phyloP scores from a whole-genome alignment of 495 filamentous ascomycete genomes.

The Pseudevernia furfuracea region DNA sequence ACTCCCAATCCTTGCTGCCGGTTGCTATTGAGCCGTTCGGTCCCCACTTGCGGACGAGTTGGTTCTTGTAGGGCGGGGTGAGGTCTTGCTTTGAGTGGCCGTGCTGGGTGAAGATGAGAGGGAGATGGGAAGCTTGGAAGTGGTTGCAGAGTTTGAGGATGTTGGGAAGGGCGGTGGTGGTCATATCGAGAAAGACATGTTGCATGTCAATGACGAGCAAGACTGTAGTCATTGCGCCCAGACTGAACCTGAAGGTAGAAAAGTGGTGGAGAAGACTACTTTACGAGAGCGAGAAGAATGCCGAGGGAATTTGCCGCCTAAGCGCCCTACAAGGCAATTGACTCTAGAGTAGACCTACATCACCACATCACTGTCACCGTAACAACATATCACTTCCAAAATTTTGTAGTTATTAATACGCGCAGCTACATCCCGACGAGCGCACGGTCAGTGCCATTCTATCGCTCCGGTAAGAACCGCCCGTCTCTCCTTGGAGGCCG shows the following conservation, averaged over 20 bases:
- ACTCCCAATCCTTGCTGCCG: constrained; percentile 29
- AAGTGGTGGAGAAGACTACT: no score
- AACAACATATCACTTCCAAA: no score
- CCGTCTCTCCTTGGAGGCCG: no score
- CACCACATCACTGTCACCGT: no score
- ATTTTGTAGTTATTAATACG: no score
- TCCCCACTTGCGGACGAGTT: constrained; percentile 39
- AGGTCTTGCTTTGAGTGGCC: constrained; percentile 35
- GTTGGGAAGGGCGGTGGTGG: constrained; percentile 29
- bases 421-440: no score
- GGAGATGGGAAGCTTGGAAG: constrained; percentile 28
- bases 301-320: not conserved
- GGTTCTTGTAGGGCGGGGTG: constrained; percentile 33
- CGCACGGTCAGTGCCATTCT: no score
- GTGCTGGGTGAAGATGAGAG: constrained; percentile 39
- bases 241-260: no score
- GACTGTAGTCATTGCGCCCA: constrained; percentile 33
- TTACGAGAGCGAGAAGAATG: no score
- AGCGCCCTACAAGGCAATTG: not conserved
- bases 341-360: no score
- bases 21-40: constrained; percentile 29
- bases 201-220: constrained; percentile 54
- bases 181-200: constrained; percentile 45
- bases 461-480: no score
- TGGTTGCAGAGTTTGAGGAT: constrained; percentile 28